phyloP scores from a whole-genome alignment of 257 asterid genomes.

The Henckelia pumila region DNA sequence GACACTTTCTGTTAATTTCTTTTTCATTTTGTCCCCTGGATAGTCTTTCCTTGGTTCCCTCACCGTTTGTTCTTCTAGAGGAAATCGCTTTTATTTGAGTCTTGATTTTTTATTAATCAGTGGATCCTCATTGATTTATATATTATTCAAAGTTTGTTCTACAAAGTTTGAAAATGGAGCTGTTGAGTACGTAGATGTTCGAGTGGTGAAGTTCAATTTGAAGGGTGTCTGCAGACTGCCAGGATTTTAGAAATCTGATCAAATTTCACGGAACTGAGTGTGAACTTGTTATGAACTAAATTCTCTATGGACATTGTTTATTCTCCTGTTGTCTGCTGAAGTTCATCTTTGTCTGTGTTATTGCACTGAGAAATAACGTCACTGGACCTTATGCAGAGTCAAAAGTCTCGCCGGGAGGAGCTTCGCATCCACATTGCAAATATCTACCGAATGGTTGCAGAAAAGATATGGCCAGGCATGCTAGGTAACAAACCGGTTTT shows the following conservation, averaged over 20 bases:
- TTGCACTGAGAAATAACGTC: constrained; percentile 3
- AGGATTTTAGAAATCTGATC: constrained; percentile 15
- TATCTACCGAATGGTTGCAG: constrained; percentile 87
- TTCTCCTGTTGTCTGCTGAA: constrained; percentile 7
- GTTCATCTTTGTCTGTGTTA: constrained; percentile 22
- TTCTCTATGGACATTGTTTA: background rate
- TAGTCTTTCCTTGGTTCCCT: constrained; percentile 14
- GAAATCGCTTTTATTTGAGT: constrained; percentile 19
- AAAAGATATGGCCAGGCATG: constrained; percentile 98
- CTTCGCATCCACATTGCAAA: constrained; percentile 83
- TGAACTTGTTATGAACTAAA: constrained; percentile 15
- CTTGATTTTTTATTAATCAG: constrained; percentile 18
- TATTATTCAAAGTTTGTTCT: background rate
- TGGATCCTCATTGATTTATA: background rate
- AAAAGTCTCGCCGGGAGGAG: constrained; percentile 96
- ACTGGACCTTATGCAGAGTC: constrained; percentile 59
- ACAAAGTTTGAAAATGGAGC: constrained; percentile 12
- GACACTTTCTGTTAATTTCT: constrained; percentile 19
- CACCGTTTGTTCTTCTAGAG: background rate
- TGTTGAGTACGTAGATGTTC: constrained; percentile 8
- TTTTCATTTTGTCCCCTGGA: constrained; percentile 5
- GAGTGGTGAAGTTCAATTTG: background rate
- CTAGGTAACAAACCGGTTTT: constrained; percentile 88
- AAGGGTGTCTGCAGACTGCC: constrained; percentile 12
- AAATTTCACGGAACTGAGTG: constrained; percentile 18